A percentile compares a stretch with the other conserved stretches of the same genome.
These are phyloP conservation scores for Morella rubra DNA, from an alignment of 306 rosid species.

Conservation along the genomic window DNA sequence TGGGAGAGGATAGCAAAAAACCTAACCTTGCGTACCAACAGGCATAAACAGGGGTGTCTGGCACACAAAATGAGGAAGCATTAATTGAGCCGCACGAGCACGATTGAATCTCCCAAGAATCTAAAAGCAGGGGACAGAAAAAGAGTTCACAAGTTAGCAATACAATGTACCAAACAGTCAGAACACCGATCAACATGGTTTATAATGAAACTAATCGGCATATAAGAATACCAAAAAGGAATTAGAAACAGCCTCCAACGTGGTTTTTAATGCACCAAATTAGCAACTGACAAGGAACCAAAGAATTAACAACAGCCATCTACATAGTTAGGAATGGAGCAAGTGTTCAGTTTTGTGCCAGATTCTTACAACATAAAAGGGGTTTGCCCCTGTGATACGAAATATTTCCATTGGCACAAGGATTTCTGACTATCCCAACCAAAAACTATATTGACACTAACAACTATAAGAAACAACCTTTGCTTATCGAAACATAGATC, in stretches of 20 bases:
- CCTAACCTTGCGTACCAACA: slow-evolving; percentile 90
- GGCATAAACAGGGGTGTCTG: slow-evolving; percentile 98
- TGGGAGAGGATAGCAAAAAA: slow-evolving; percentile 13
- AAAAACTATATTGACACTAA: neutral
- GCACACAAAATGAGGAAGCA: slow-evolving; percentile 75
- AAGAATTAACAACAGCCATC: too few relatives aligned
- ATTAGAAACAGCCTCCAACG: neutral
- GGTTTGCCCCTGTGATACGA: neutral
- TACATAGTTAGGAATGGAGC: neutral
- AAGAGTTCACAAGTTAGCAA: neutral
- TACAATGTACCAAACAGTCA: slow-evolving; percentile 1
- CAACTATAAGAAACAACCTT: neutral
- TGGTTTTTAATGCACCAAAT: too few relatives aligned
- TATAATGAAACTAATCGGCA: neutral
- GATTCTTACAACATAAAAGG: neutral
- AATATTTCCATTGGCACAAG: neutral
- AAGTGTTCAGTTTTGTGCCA: neutral
- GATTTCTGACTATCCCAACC: neutral
- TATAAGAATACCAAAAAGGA: neutral
- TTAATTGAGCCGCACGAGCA: slow-evolving; percentile 82
- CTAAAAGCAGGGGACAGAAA: slow-evolving; percentile 37
- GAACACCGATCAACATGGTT: neutral
- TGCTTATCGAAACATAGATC: neutral
- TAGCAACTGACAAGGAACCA: too few relatives aligned
- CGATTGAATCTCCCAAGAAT: slow-evolving; percentile 86